phyloP scores from a whole-genome alignment of 192 early-diverging fungal genomes.

The Coemansia furcata region DNA sequence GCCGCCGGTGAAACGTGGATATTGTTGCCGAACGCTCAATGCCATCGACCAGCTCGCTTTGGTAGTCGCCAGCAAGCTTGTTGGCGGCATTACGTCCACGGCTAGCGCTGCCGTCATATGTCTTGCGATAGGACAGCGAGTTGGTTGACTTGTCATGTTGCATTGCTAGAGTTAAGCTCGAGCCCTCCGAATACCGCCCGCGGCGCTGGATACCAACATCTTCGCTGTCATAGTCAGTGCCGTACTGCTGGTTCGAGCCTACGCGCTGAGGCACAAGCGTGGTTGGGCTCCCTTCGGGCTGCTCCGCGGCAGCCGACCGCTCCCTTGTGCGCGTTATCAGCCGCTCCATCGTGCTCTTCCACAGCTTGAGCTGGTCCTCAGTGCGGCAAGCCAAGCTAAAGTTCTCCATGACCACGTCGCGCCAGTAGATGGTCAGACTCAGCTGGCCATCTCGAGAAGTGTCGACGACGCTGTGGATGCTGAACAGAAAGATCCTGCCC shows the following conservation, averaged over 20 bases:
- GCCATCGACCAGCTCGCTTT: conserved; percentile 37
- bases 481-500: conserved; percentile 83
- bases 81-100: conserved; percentile 28
- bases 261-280: conserved; percentile 12
- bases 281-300: conserved; percentile 10
- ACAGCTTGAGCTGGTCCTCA: conserved; percentile 88
- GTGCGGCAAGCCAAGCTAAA: conserved; percentile 89
- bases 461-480: conserved; percentile 72
- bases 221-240: conserved; percentile 35
- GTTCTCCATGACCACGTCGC: conserved; percentile 73
- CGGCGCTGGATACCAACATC: conserved; percentile 28
- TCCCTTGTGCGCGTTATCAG: conserved; percentile 60
- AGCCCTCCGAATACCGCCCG: conserved; percentile 48
- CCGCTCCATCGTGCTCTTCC: conserved; percentile 77
- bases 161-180: conserved; percentile 42
- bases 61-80: conserved; percentile 40
- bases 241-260: conserved; percentile 13
- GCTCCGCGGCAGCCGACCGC: conserved; percentile 8
- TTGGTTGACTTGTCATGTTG: conserved; percentile 29
- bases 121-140: conserved; percentile 42
- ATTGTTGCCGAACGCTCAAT: conserved; percentile 49
- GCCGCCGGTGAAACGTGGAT: conserved; percentile 38
- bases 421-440: conserved; percentile 81
- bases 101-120: conserved; percentile 36
- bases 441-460: conserved; percentile 54